A percentile compares a stretch with the other conserved stretches of the same genome.
Evolutionary conservation across 306 rosid genomes (phyloP).

Genomic region (Inga laurina): DNA sequence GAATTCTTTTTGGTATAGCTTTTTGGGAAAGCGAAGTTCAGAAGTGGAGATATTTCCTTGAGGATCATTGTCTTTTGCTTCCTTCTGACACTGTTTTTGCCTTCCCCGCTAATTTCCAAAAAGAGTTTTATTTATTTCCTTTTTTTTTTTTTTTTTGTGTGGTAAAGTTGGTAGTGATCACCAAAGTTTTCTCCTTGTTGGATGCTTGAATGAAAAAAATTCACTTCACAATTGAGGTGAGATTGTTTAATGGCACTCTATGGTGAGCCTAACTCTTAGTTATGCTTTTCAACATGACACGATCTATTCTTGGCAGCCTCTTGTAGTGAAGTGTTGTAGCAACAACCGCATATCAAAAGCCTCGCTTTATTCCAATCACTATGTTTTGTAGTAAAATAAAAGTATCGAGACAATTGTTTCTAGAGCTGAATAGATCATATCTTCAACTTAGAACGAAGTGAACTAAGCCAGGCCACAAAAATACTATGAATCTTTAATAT

Average conservation of each 20-base stretch:
- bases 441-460: neutral
- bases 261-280: neutral
- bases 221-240: neutral
- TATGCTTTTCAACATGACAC: neutral
- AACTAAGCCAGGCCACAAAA: neutral
- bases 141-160: neutral
- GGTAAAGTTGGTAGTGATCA: neutral
- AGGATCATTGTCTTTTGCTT: neutral
- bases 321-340: neutral
- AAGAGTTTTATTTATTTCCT: neutral
- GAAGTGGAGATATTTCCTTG: neutral
- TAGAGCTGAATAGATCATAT: neutral
- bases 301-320: neutral
- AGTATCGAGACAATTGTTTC: neutral
- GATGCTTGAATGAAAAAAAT: conserved; percentile 46
- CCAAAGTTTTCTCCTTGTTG: conserved; percentile 23
- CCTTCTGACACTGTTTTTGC: conserved; percentile 5
- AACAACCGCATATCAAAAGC: neutral
- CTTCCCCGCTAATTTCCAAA: neutral
- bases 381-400: neutral
- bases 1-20: neutral
- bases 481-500: neutral
- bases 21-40: neutral
- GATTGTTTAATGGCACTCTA: neutral
- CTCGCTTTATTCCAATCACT: neutral